Evolutionary conservation across 495 filamentous ascomycete genomes (phyloP).

Genomic region (Paragyromitra xinjiangensis): DNA sequence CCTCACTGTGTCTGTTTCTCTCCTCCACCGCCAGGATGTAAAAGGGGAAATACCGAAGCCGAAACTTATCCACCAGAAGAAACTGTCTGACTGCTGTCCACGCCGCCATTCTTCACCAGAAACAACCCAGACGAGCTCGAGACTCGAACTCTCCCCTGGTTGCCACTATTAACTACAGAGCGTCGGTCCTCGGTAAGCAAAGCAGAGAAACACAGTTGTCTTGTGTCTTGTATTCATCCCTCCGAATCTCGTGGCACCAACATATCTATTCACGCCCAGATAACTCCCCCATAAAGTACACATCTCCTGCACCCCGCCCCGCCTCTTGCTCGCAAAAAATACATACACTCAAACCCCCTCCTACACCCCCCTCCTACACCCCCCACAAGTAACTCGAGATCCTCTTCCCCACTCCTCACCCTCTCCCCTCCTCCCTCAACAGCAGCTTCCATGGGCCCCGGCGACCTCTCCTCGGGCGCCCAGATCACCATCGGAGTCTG

Average conservation of each 20-base stretch:
- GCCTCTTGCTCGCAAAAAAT: not conserved
- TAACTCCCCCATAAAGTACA: constrained; percentile 7
- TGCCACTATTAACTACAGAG: not conserved
- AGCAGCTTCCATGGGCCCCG: constrained; percentile 66
- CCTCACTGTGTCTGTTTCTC: not conserved
- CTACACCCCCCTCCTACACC: not conserved
- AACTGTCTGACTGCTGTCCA: no score
- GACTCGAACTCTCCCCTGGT: not conserved
- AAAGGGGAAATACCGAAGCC: not conserved
- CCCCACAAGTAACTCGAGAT: constrained; percentile 3
- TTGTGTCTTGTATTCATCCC: not conserved
- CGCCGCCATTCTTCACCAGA: not conserved
- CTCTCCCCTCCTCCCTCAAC: not conserved
- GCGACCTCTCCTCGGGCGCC: constrained; percentile 83
- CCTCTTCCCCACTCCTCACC: not conserved
- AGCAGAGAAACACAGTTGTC: not conserved
- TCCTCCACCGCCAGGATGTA: not conserved
- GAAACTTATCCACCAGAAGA: not conserved
- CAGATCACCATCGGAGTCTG: constrained; percentile 93
- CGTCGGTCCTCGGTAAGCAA: not conserved
- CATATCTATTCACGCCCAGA: not conserved
- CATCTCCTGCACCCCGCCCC: not conserved
- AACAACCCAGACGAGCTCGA: not conserved
- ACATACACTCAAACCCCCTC: not conserved
- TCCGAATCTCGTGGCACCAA: not conserved